Evolutionary conservation across 2,329 filamentous ascomycete genomes (phyloP).

Genomic region (Capronia coronata): DNA sequence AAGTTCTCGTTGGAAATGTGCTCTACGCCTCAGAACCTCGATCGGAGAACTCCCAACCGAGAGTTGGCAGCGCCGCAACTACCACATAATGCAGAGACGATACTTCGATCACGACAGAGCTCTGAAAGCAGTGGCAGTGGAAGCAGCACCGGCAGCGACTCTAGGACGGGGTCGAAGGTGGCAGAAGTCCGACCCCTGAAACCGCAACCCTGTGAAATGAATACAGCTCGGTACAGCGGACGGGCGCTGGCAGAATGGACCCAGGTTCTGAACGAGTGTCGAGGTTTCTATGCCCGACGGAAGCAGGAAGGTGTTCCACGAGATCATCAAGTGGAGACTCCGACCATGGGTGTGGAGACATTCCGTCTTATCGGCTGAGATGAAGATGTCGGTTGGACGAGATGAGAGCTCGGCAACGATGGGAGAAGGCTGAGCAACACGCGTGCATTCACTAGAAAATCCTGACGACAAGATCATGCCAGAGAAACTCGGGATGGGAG

Average conservation of each 20-base stretch:
- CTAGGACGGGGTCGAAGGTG: conserved; percentile 13
- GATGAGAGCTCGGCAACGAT: neutral
- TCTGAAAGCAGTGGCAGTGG: conserved; percentile 12
- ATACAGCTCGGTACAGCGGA: conserved; percentile 53
- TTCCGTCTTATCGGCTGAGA: conserved; percentile 41
- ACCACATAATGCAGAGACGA: conserved; percentile 50
- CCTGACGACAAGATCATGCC: neutral
- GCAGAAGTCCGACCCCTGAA: conserved; percentile 24
- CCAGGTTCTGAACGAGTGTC: conserved; percentile 55
- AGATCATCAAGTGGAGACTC: conserved; percentile 55
- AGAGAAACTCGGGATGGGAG: neutral
- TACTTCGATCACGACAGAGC: conserved; percentile 35
- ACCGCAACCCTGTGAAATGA: conserved; percentile 32
- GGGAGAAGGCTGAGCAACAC: neutral
- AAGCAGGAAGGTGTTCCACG: conserved; percentile 56
- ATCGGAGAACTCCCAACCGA: conserved; percentile 46
- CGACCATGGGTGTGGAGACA: conserved; percentile 55
- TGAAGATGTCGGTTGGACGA: neutral
- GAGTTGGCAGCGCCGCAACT: conserved; percentile 52
- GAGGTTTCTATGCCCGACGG: conserved; percentile 57
- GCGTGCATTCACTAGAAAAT: neutral
- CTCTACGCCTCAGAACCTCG: conserved; percentile 40
- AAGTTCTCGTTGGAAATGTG: conserved; percentile 64
- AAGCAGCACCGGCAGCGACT: conserved; percentile 6
- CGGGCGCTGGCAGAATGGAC: conserved; percentile 60